phyloP scores from a whole-genome alignment of 768 basidiomycete genomes.

The Hericium coralloides region DNA sequence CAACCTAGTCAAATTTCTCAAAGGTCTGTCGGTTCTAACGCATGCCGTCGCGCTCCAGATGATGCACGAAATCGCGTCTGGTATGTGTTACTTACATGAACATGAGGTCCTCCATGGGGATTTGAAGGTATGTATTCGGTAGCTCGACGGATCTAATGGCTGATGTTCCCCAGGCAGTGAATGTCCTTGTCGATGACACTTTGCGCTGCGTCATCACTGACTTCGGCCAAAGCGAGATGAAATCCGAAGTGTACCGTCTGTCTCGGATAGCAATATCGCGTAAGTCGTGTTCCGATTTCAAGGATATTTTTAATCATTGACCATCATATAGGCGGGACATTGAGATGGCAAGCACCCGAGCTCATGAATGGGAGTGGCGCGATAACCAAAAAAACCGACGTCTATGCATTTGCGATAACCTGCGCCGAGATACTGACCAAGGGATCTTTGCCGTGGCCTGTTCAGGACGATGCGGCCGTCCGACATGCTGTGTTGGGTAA shows the following conservation, averaged over 20 bases:
- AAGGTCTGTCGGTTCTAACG: slow-evolving; percentile 20
- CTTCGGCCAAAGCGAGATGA: slow-evolving; percentile 79
- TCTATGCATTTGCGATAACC: slow-evolving; percentile 60
- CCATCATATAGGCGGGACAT: slow-evolving; percentile 31
- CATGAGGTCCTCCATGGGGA: slow-evolving; percentile 70
- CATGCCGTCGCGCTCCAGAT: slow-evolving; percentile 44
- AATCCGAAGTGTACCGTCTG: slow-evolving; percentile 54
- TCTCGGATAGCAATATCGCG: slow-evolving; percentile 34
- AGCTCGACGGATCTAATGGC: background rate
- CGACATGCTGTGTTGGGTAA: slow-evolving; percentile 41
- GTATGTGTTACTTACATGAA: slow-evolving; percentile 74
- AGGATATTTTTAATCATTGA: slow-evolving; percentile 1
- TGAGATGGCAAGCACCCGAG: slow-evolving; percentile 69
- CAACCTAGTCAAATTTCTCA: slow-evolving; percentile 51
- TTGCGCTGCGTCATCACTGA: slow-evolving; percentile 68
- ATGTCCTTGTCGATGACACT: slow-evolving; percentile 65
- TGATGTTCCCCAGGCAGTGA: slow-evolving; percentile 41
- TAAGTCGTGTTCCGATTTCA: slow-evolving; percentile 9
- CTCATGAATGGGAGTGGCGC: slow-evolving; percentile 40
- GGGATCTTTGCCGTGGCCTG: slow-evolving; percentile 52
- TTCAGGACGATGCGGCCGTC: slow-evolving; percentile 41
- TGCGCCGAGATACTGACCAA: slow-evolving; percentile 56
- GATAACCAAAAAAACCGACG: slow-evolving; percentile 49
- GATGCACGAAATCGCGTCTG: slow-evolving; percentile 67
- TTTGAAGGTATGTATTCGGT: slow-evolving; percentile 50